phyloP scores from a whole-genome alignment of 176 grass and related monocot genomes.

The Carex pumila region DNA sequence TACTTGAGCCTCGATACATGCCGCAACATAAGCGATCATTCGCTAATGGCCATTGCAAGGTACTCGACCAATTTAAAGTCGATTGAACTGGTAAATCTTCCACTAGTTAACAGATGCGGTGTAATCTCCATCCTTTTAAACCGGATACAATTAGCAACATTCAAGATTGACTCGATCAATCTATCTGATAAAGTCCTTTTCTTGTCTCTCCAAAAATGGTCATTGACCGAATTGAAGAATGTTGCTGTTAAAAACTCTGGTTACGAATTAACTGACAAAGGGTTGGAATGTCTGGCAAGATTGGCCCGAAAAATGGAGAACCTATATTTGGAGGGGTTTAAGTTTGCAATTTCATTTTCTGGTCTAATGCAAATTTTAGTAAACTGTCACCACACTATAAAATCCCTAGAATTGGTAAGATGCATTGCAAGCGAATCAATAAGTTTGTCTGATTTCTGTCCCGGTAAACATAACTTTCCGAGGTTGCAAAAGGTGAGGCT shows the following conservation, averaged over 20 bases:
- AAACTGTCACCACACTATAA: constrained; percentile 11
- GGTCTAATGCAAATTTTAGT: constrained; percentile 10
- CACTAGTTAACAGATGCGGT: neutral
- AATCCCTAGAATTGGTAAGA: neutral
- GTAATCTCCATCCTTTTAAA: neutral
- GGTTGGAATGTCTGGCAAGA: neutral
- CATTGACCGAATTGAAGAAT: neutral
- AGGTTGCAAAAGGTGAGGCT: neutral
- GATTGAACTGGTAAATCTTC: neutral
- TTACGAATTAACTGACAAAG: neutral
- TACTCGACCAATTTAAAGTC: neutral
- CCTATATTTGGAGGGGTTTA: neutral
- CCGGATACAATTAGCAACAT: neutral
- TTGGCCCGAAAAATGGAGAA: neutral
- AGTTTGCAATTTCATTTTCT: neutral
- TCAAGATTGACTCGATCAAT: neutral
- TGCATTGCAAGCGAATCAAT: neutral
- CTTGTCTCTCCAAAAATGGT: neutral
- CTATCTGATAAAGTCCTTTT: neutral
- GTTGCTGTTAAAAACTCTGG: neutral
- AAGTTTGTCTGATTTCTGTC: neutral
- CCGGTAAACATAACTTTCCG: neutral
- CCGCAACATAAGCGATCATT: neutral
- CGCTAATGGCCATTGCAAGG: neutral
- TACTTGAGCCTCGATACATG: neutral